phyloP scores from a whole-genome alignment of 441 rosid genomes.

The Mallotus repandus region DNA sequence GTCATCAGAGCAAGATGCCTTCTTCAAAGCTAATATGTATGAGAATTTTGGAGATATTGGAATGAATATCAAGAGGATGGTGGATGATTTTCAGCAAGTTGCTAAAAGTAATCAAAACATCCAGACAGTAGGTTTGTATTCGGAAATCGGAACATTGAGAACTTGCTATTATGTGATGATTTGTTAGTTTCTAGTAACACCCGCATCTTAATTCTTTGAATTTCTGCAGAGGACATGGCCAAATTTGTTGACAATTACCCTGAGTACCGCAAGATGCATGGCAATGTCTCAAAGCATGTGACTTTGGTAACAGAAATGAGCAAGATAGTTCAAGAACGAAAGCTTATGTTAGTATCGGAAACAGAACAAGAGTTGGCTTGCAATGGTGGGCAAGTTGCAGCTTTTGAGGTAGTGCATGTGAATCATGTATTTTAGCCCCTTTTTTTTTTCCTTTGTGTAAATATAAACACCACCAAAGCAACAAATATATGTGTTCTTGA shows the following conservation, averaged over 20 bases:
- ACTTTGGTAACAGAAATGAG: constrained; percentile 99
- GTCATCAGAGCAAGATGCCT: constrained; percentile 90
- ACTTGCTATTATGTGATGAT: background rate
- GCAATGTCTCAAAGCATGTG: constrained; percentile 96
- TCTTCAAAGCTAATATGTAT: constrained; percentile 84
- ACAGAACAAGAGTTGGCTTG: constrained; percentile 97
- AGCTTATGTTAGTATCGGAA: constrained; percentile 92
- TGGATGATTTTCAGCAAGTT: constrained; percentile 95
- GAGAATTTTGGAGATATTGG: constrained; percentile 98
- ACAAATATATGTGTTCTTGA: background rate
- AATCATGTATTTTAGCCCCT: background rate
- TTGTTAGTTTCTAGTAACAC: constrained; percentile 12
- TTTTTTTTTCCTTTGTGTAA: background rate
- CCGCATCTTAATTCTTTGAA: constrained; percentile 21
- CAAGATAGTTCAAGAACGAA: constrained; percentile 89
- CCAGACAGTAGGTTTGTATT: constrained; percentile 79
- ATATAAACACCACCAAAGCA: background rate
- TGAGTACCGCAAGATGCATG: constrained; percentile 96
- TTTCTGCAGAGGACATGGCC: constrained; percentile 92
- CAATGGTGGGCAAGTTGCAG: constrained; percentile 96
- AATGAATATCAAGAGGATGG: constrained; percentile 93
- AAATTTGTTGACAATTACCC: constrained; percentile 95
- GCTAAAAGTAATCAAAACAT: constrained; percentile 91
- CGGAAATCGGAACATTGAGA: constrained; percentile 14
- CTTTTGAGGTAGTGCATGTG: constrained; percentile 70